A percentile compares a stretch with the other conserved stretches of the same genome.
These are phyloP conservation scores for Pelargonium australe DNA, from an alignment of 441 rosid genomes.

Conservation along the genomic window DNA sequence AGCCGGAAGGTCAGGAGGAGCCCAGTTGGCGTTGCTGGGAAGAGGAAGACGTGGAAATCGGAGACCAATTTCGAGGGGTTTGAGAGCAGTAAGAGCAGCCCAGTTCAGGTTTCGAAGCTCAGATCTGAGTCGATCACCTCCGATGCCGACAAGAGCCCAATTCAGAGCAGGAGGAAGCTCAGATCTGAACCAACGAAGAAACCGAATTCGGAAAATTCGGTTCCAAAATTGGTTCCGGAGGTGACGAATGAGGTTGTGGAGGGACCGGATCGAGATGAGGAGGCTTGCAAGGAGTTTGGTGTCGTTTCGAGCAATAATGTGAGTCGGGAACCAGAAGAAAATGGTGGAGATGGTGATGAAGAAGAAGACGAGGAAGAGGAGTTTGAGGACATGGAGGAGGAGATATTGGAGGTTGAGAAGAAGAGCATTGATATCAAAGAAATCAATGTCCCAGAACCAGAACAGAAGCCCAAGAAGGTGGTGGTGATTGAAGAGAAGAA, in stretches of 20 bases:
- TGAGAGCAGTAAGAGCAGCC: not conserved
- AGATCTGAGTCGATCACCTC: not conserved
- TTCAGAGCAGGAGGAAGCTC: conserved; percentile 23
- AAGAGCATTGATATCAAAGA: conserved; percentile 45
- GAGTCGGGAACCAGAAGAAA: conserved; percentile 18
- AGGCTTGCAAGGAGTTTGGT: conserved; percentile 28
- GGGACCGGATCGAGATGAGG: conserved; percentile 29
- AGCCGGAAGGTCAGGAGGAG: not conserved
- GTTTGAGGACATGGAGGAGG: conserved; percentile 17
- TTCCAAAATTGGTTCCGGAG: conserved; percentile 16
- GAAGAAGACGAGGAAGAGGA: conserved; percentile 23
- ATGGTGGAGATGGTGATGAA: conserved; percentile 20
- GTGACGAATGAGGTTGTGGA: conserved; percentile 16
- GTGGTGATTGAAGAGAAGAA: conserved; percentile 29
- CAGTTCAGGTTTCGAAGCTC: not conserved
- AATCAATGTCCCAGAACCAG: conserved; percentile 31
- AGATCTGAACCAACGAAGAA: conserved; percentile 34
- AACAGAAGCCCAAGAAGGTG: conserved; percentile 19
- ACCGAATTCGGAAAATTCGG: conserved; percentile 6
- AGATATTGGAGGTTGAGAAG: conserved; percentile 33
- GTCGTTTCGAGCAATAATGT: conserved; percentile 27
- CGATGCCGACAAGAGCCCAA: conserved; percentile 24
- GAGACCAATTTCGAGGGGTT: conserved; percentile 9
- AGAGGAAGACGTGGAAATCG: conserved; percentile 7
- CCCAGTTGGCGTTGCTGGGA: not conserved